Percentiles rank a stretch among this genome's conserved stretches.
phyloP scores from a whole-genome alignment of 257 asterid genomes.

The Nicotiana attenuata region DNA sequence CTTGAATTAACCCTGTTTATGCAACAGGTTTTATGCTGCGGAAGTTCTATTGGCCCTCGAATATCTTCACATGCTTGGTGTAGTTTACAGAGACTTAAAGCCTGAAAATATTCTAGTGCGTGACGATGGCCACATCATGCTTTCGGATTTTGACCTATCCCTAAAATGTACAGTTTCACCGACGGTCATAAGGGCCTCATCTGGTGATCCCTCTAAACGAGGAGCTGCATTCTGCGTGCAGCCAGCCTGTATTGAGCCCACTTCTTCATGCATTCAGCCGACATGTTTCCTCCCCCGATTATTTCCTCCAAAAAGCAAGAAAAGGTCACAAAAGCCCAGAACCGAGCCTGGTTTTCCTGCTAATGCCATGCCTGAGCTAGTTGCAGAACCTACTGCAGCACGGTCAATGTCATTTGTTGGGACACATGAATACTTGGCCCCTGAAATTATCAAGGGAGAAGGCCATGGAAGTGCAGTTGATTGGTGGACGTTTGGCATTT shows the following conservation, averaged over 20 bases:
- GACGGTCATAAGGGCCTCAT: slow-evolving; percentile 23
- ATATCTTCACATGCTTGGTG: slow-evolving; percentile 35
- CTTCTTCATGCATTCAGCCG: slow-evolving; percentile 31
- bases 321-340: slow-evolving; percentile 11
- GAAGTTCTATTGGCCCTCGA: slow-evolving; percentile 34
- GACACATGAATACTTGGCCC: slow-evolving; percentile 35
- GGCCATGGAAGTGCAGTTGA: slow-evolving; percentile 43
- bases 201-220: slow-evolving; percentile 25
- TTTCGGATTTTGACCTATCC: slow-evolving; percentile 34
- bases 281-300: slow-evolving; percentile 29
- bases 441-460: slow-evolving; percentile 37
- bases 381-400: slow-evolving; percentile 38
- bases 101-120: slow-evolving; percentile 36
- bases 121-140: slow-evolving; percentile 38
- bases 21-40: slow-evolving; percentile 33
- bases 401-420: slow-evolving; percentile 37
- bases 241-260: slow-evolving; percentile 27
- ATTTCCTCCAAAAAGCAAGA: slow-evolving; percentile 27
- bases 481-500: slow-evolving; percentile 40
- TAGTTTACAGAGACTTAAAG: slow-evolving; percentile 32
- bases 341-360: slow-evolving; percentile 18
- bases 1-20: neutral
- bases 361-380: slow-evolving; percentile 24
- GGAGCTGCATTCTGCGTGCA: slow-evolving; percentile 29
- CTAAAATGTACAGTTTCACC: slow-evolving; percentile 34